Percentiles rank a stretch among this genome's conserved stretches.
These are phyloP conservation scores for Brassica rapa DNA, from an alignment of 345 rosid species.

Conservation along the genomic window DNA sequence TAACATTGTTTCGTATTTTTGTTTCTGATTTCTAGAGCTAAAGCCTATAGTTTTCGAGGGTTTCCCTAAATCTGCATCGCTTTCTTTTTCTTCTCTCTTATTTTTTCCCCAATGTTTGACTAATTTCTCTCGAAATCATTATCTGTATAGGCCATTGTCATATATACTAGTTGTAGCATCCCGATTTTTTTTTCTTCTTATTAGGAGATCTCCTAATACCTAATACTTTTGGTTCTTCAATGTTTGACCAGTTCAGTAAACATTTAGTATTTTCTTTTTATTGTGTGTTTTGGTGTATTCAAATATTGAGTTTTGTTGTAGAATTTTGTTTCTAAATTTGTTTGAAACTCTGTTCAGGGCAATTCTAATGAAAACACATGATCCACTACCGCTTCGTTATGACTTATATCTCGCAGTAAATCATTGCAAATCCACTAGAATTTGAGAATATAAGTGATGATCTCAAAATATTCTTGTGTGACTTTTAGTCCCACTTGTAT, in stretches of 20 bases:
- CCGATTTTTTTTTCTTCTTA: not conserved
- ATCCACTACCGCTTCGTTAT: not conserved
- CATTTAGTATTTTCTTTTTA: not conserved
- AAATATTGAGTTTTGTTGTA: not conserved
- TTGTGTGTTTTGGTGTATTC: not conserved
- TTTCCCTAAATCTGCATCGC: slow-evolving; percentile 3
- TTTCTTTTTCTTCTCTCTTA: not conserved
- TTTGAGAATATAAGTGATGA: not conserved
- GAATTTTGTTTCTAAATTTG: not conserved
- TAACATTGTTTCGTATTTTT: not conserved
- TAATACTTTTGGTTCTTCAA: not conserved
- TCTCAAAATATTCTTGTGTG: not conserved
- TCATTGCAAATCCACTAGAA: not conserved
- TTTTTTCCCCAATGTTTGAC: not conserved
- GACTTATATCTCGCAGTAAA: not conserved
- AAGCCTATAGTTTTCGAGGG: slow-evolving; percentile 10
- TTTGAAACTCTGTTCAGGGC: not conserved
- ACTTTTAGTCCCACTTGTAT: not conserved
- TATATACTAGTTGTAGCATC: not conserved
- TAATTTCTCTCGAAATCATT: not conserved
- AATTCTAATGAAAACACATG: not conserved
- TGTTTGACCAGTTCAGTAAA: not conserved
- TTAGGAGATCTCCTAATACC: too few species aligned
- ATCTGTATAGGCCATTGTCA: too few species aligned
- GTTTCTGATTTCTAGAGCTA: not conserved